A percentile compares a stretch with the other conserved stretches of the same genome.
Conservation (phyloP, 306 rosid genomes). For the Astragalus membranaceus region DNA sequence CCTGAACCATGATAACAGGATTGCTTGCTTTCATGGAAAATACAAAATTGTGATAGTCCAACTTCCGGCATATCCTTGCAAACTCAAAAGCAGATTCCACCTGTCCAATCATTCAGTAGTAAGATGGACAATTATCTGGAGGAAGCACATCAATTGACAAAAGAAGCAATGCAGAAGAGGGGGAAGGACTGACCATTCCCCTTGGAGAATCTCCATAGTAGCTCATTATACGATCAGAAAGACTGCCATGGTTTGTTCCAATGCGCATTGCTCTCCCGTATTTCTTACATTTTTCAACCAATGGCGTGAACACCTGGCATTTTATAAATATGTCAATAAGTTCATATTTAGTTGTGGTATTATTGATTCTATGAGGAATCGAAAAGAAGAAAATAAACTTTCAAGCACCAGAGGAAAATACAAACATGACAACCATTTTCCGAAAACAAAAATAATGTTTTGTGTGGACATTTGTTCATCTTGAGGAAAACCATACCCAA, state of each 20-base stretch:
- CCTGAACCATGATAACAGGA: constrained; percentile 98
- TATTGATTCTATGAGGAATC: background rate
- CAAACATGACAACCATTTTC: background rate
- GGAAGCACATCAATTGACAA: constrained; percentile 10
- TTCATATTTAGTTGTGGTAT: background rate
- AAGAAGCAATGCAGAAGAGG: constrained; percentile 1
- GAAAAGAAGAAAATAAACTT: background rate
- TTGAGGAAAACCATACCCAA: background rate
- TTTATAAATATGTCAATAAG: constrained; percentile 12
- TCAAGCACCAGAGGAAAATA: background rate
- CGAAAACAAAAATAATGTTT: background rate
- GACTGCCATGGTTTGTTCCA: constrained; percentile 99
- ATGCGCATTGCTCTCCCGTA: constrained; percentile 99
- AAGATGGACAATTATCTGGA: background rate
- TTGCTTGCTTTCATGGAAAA: constrained; percentile 99
- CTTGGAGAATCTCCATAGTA: constrained; percentile 98
- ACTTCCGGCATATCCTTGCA: constrained; percentile 93
- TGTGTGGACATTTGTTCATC: background rate
- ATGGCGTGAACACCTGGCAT: constrained; percentile 78
- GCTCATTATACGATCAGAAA: constrained; percentile 99
- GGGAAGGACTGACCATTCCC: constrained; percentile 72
- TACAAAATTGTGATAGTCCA: constrained; percentile 87
- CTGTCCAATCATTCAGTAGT: constrained; percentile 39
- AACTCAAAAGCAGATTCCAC: constrained; percentile 99
- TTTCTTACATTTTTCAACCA: constrained; percentile 97